phyloP scores from a whole-genome alignment of 768 basidiomycete genomes.

The Mycena galericulata region DNA sequence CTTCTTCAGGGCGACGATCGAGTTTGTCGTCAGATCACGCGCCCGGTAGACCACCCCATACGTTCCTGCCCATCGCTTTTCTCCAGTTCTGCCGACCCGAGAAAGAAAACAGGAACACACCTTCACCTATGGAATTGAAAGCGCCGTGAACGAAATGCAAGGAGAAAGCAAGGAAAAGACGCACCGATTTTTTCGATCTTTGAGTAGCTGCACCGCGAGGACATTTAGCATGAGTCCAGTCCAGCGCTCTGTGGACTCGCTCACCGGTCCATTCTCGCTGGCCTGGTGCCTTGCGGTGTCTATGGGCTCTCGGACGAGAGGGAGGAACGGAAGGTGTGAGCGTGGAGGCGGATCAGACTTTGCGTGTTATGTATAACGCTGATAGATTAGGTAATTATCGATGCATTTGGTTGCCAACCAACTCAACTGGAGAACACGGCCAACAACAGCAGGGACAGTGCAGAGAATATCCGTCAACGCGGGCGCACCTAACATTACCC shows the following conservation, averaged over 20 bases:
- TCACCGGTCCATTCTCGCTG: constrained; percentile 28
- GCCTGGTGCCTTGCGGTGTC: background rate
- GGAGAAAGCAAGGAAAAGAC: constrained; percentile 49
- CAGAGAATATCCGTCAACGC: background rate
- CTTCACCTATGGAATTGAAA: constrained; percentile 53
- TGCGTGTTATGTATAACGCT: constrained; percentile 23
- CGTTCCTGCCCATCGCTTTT: constrained; percentile 70
- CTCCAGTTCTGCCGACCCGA: background rate
- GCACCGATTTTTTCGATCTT: constrained; percentile 98
- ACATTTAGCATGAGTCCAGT: background rate
- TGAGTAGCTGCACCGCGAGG: constrained; percentile 73
- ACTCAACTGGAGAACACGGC: background rate
- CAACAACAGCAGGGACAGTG: background rate
- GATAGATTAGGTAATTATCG: constrained; percentile 33
- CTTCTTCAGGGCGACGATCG: constrained; percentile 97
- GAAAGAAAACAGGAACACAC: constrained; percentile 32
- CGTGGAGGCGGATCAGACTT: constrained; percentile 24
- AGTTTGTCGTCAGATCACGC: constrained; percentile 78
- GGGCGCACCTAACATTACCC: background rate
- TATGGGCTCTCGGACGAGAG: background rate
- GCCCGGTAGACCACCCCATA: constrained; percentile 99
- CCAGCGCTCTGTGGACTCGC: background rate
- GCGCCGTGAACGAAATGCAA: constrained; percentile 28
- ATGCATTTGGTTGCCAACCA: constrained; percentile 16
- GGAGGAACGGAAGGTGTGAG: constrained; percentile 1